Base-by-base conservation (phyloP, 805 yeast species). In the Metschnikowia continentalis region DNA sequence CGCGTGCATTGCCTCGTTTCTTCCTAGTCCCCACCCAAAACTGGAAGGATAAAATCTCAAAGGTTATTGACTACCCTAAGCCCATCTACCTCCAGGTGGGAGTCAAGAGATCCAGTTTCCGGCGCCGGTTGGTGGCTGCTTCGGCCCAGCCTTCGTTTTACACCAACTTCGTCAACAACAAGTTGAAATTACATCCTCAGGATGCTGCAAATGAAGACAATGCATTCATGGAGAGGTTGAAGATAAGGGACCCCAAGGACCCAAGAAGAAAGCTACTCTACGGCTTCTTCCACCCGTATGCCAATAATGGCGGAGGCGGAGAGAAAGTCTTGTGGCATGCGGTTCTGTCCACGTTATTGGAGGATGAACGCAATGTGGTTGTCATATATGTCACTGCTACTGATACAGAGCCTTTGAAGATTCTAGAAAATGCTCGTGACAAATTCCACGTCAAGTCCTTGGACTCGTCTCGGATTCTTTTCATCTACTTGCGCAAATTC, bases 281-380 rank as follows among this genome's bases (percentile, higher is more conserved):
- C 64, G 99, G 98, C 5, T 91, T 87, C 62, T 90, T 94, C 72
- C 99, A 94, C 69, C 99, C 99, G 0, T 88, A 85, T 60, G 90
- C 97, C 56, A 88, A 88, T 64, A 95, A 96, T 37, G 96, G 96
- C 42, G 99, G 99, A 17, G 99, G 99, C 32, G 99, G 99, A 22
- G 99, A 94, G 65, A 81, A 92, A 50, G 99, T 94, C 0, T 72
- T 94, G 38, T 94, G 99, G 99, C 90, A 88, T 49, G 96, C 97
- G 0, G 88, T 92, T 6, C 78, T 80, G 57, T 77, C 84, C 32
- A 87, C 96, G 0, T 71, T 91, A 52, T 56, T 66, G 8, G 68
- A 72, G 20, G 74, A 77, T 54, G 68, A 70, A 6, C 61, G 68
- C 30, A 81, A 83, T 58, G 69, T 88, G 6, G 87, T 79, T 2